Evolutionary conservation across 495 filamentous ascomycete species (phyloP), one percentile per base, ranked within the genome.

Genomic region (Talaromyces wortmannii): DNA sequence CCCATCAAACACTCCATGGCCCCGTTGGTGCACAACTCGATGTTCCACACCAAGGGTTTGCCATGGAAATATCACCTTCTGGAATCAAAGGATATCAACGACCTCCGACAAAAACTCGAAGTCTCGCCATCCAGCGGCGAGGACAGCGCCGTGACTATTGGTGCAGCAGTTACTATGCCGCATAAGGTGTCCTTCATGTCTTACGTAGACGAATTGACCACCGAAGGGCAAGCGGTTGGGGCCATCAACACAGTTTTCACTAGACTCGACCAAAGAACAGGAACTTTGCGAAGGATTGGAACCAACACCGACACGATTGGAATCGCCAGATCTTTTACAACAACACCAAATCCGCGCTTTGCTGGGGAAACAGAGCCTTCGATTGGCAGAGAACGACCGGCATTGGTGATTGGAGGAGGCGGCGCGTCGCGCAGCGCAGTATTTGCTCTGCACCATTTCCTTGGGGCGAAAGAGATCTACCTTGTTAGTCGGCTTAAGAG

Each of bases 261-360:
- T 8, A 58, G 54, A 11, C 44, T 51, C 11, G 55, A 47, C 6
- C 62, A 53, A 2, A 65, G 76, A 15, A 57, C 57, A 7, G 74
- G 72, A 12, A 71, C 68, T n/a, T 10, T 17, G 5, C n/a, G 16
- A 17, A 31, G 31, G 31, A 43, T 52, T 15, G 50, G 50, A 8
- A 52, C 50, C n/a, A 78, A 78, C 59, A 80, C 76, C 5, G 77
- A 80, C 57, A 74, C 69, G 68, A 64, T 63, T 5, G 75, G 75
- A 23, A 52, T 52, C 5, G 42, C 17, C n/a, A 52, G 33, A 40
- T 40, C 50, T 29, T 50, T 50, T 32, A 50, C 18, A n/a, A 50
- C 61, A 77, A 43, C 60, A 67, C 45, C 63, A 55, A 29, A 68
- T 65, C 56, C 63, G 4, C 23, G 23, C 23, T 23, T 23, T 23